Base-by-base conservation (phyloP, 768 basidiomycete species). In the Pisolithus orientalis region DNA sequence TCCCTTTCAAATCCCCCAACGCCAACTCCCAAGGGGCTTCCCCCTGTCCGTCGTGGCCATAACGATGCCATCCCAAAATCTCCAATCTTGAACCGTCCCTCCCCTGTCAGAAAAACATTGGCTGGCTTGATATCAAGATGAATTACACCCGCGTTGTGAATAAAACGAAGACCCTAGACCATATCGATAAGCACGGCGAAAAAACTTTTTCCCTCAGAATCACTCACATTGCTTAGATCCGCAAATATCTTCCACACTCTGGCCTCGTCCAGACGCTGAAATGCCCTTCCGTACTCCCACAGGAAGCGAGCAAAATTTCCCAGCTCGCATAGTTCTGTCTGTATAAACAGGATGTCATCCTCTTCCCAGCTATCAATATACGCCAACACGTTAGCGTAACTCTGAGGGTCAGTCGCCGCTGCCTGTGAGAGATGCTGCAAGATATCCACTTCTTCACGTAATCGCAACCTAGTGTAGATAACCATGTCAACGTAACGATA, bases 21-120 rank as follows among this genome's bases (percentile, higher is more conserved):
- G 6, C 59, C 46, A 7, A 59, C 54, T 7, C 75, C 79, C 49
- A 71, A 61, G 7, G 66, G 68, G 47, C 70, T 72, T 9, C 62
- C 67, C 32, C 67, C 59, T 11, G 54, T 60, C 0, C 75, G 72
- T 38, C 93, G 75, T 1, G 93, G 92, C 88, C 91, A 94, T 49
- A 92, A 61, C 6, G 91, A 90, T n/a, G 95, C 94, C 85, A 99
- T 93, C 8, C 96, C 96, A 72, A 98, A 97, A 68, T 99, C 96
- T 7, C 95, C 95, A 66, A 99, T 93, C 73, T 92, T 93, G 73
- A 99, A 87, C 43, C 87, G 80, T 1, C 96, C 96, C 40, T 84
- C 80, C 7, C 76, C 75, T 9, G 90, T 93, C 60, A 99, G 77
- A 65, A 99, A 93, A 47, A 99, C 85, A 66, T 99, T 99, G 40